Evolutionary conservation across 1,284 basidiomycete species (phyloP), one percentile per base, ranked within the genome.

Genomic region (Trametes pubescens): DNA sequence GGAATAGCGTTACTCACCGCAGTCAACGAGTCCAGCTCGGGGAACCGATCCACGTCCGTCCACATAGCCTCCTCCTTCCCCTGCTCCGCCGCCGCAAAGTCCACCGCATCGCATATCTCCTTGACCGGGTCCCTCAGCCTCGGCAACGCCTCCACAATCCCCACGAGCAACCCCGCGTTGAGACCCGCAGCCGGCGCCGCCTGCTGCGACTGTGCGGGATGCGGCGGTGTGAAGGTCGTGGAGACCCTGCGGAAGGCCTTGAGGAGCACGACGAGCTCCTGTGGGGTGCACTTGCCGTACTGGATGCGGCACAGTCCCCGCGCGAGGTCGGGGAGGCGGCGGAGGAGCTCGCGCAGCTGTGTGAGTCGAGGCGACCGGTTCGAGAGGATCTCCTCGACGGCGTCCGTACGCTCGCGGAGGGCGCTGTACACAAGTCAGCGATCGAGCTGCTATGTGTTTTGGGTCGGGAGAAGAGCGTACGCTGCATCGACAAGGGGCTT

Each of bases 241-340:
- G 88, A 90, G 46, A 97, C 82, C 49, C 89, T 90, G 46, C 87
- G 82, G 64, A 98, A 91, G 2, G 93, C 89, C 6, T 88, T 82
- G 1, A 99, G 82, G 18, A 99, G 81, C 5, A 87, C 80, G 0
- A 89, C 86, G 5, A 99, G 84, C 74, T 99, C 97, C 71, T 89
- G 85, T 0, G 96, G 93, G 0, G 91, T 91, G 61, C 93, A 94
- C 90, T 95, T 93, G 53, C 92, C 91, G 72, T 98, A 97, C 72
- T 96, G 94, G 54, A 99, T 92, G 34, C 95, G 82, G 62, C 91
- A 93, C 14, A 99, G 79, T 0, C 97, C 97, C 69, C 89, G 91
- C 1, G 94, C 92, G 43, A 99, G 86, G 75, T 99, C 96, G 0
- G 96, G 96, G 29, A 97, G 81, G 53, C 86, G 86, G 71, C 82